A percentile compares a stretch with the other conserved stretches of the same genome.
phyloP scores from a whole-genome alignment of 2,329 filamentous ascomycete genomes.

The Botryosphaeria dothidea region DNA sequence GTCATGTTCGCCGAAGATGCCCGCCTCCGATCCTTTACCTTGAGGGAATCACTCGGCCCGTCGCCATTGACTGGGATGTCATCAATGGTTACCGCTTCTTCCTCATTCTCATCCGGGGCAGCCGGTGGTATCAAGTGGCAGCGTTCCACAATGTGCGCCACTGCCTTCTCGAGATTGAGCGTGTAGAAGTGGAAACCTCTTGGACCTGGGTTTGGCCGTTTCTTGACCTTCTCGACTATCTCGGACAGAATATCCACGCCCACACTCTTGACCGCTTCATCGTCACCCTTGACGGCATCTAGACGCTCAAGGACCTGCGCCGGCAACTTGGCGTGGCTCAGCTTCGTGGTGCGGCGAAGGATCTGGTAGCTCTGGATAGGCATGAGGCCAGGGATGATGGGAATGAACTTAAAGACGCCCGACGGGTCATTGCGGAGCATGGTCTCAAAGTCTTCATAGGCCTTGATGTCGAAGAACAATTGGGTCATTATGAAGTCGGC shows the following conservation, averaged over 20 bases:
- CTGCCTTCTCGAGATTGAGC: constrained; percentile 91
- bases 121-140: constrained; percentile 74
- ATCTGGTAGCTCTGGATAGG: constrained; percentile 98
- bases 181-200: constrained; percentile 95
- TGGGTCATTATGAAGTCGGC: constrained; percentile 99
- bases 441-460: constrained; percentile 78
- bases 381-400: constrained; percentile 94
- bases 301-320: constrained; percentile 68
- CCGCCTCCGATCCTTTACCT: constrained; percentile 52
- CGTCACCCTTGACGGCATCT: constrained; percentile 73
- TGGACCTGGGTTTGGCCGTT: constrained; percentile 44
- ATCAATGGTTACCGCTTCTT: constrained; percentile 53
- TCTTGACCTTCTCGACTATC: constrained; percentile 76
- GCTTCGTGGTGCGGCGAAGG: constrained; percentile 87
- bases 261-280: constrained; percentile 77
- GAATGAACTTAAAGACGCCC: constrained; percentile 79
- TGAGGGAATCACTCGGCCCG: constrained; percentile 30
- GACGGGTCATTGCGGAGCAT: constrained; percentile 77
- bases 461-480: constrained; percentile 87
- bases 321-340: constrained; percentile 86
- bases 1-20: constrained; percentile 81
- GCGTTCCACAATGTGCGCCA: constrained; percentile 87
- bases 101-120: constrained; percentile 40
- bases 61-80: constrained; percentile 35
- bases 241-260: constrained; percentile 83